Conservation (phyloP, 805 yeast species). For the Saccharomycopsis sp. region DNA sequence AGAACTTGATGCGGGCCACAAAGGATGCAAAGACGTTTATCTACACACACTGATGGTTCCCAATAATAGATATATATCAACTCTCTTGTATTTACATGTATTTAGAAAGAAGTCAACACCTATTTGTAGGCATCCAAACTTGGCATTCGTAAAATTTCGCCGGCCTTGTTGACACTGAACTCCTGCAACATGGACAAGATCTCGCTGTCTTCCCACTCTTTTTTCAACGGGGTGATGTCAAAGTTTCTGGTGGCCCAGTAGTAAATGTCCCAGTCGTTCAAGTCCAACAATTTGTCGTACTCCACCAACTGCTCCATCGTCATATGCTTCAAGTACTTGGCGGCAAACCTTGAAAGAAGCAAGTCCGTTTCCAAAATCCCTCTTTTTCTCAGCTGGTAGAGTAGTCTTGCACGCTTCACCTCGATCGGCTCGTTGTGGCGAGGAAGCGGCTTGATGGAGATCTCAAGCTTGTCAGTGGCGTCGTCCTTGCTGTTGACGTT, state of each 20-base stretch:
- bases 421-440: constrained; percentile 67
- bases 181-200: constrained; percentile 60
- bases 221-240: constrained; percentile 78
- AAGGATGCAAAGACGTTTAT: too few relatives aligned
- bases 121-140: constrained; percentile 32
- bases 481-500: constrained; percentile 22
- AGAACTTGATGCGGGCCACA: too few relatives aligned
- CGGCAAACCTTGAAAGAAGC: constrained; percentile 76
- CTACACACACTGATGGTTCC: too few relatives aligned
- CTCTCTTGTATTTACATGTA: too few relatives aligned
- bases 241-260: constrained; percentile 93
- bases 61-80: too few relatives aligned
- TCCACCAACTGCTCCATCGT: constrained; percentile 64
- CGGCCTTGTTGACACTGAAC: constrained; percentile 62
- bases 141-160: constrained; percentile 83
- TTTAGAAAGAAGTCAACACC: too few relatives aligned
- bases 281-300: constrained; percentile 78
- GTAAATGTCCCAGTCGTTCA: constrained; percentile 98
- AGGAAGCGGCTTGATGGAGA: constrained; percentile 71
- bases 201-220: constrained; percentile 65
- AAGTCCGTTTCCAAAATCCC: constrained; percentile 93
- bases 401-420: constrained; percentile 73
- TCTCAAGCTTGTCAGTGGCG: constrained; percentile 40
- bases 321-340: constrained; percentile 54
- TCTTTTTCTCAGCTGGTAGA: constrained; percentile 88